A percentile compares a stretch with the other conserved stretches of the same genome.
Evolutionary conservation across 1,284 basidiomycete genomes (phyloP).

Genomic region (Ganoderma resinaceum): DNA sequence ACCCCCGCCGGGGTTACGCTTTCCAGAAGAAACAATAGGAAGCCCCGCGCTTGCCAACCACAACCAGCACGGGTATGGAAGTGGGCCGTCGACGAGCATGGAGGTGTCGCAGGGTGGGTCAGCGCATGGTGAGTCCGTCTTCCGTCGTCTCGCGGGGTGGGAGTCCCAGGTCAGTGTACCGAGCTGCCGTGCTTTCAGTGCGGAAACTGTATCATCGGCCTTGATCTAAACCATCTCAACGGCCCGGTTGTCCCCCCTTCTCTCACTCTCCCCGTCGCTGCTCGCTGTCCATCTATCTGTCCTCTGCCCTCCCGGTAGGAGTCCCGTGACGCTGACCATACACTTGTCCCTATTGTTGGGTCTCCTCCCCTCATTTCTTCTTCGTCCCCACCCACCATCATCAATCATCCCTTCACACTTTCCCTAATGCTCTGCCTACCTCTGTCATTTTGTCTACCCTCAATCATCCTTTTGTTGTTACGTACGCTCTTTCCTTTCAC

Average conservation of each 20-base stretch:
- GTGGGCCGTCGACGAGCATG: constrained; percentile 34
- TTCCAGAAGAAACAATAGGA: constrained; percentile 46
- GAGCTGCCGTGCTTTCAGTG: constrained; percentile 83
- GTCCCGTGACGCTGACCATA: constrained; percentile 43
- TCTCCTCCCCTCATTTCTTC: background rate
- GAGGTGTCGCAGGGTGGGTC: constrained; percentile 46
- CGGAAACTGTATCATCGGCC: constrained; percentile 75
- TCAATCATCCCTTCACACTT: background rate
- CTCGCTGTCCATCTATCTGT: constrained; percentile 33
- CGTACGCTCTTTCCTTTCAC: constrained; percentile 43
- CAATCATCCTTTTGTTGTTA: constrained; percentile 6
- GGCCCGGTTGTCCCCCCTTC: constrained; percentile 39
- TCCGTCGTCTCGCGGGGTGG: constrained; percentile 65
- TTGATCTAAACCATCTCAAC: constrained; percentile 50
- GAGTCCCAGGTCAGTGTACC: constrained; percentile 77
- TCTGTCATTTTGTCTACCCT: background rate
- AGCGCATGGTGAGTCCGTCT: constrained; percentile 70
- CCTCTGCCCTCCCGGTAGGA: constrained; percentile 42
- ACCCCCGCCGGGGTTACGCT: constrained; percentile 70
- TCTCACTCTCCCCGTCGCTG: constrained; percentile 39
- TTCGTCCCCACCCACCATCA: background rate
- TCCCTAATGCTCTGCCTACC: background rate
- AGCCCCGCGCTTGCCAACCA: constrained; percentile 33
- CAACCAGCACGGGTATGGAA: constrained; percentile 34
- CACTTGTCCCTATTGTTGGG: constrained; percentile 37